A percentile compares a stretch with the other conserved stretches of the same genome.
phyloP scores from a whole-genome alignment of 805 yeast species.

The Lipomyces mesembrius region DNA sequence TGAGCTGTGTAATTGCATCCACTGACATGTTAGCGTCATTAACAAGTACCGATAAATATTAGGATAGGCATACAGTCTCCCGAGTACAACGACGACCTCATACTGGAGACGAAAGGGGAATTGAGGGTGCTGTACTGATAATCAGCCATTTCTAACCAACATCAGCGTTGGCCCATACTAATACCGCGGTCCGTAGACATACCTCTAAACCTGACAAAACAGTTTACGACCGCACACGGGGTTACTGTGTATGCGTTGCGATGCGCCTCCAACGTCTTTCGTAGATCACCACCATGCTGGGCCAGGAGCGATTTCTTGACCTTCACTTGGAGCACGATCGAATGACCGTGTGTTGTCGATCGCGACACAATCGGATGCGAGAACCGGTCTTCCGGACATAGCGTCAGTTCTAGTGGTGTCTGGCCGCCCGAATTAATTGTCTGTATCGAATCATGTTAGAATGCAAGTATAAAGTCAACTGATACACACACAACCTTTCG shows the following conservation, averaged over 20 bases:
- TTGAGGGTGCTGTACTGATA: conserved; percentile 65
- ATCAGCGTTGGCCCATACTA: neutral
- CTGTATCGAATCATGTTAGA: neutral
- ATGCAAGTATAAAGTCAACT: neutral
- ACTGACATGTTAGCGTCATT: conserved; percentile 31
- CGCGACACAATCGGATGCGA: conserved; percentile 57
- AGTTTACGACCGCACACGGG: conserved; percentile 70
- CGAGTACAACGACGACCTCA: conserved; percentile 48
- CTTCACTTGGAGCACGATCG: conserved; percentile 44
- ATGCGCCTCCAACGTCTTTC: conserved; percentile 68
- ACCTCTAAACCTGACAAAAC: conserved; percentile 77
- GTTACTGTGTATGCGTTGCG: conserved; percentile 52
- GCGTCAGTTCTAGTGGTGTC: conserved; percentile 45
- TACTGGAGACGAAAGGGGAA: conserved; percentile 52
- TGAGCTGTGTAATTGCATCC: conserved; percentile 49
- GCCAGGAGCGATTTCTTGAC: conserved; percentile 43
- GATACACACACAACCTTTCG: conserved; percentile 16
- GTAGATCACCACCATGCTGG: conserved; percentile 50
- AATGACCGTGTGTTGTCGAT: conserved; percentile 38
- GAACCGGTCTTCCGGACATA: conserved; percentile 47
- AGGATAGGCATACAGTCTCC: conserved; percentile 46
- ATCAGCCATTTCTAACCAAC: conserved; percentile 32
- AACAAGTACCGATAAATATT: too few species aligned
- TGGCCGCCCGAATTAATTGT: conserved; percentile 45
- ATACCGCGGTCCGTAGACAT: conserved; percentile 54